phyloP scores from a whole-genome alignment of 345 rosid species.

The Mercurialis annua region DNA sequence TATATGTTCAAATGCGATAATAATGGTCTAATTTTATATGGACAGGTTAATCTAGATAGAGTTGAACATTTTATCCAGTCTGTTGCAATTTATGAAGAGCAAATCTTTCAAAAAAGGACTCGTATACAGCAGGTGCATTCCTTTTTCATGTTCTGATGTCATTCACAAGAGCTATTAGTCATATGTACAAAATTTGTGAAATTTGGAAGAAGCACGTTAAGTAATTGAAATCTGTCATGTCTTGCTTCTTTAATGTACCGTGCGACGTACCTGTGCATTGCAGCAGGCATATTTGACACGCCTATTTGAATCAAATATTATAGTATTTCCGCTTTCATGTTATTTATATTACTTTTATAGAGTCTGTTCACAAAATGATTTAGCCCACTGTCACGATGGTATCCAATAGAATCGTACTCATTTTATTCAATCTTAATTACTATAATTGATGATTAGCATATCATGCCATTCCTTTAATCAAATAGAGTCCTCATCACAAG shows the following conservation, averaged over 20 bases:
- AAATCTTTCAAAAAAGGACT: slow-evolving; percentile 93
- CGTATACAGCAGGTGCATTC: slow-evolving; percentile 74
- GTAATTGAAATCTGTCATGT: not conserved
- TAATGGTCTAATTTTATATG: slow-evolving; percentile 2
- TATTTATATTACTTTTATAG: too few relatives aligned
- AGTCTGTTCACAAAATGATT: not conserved
- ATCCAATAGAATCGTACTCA: not conserved
- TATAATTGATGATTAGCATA: not conserved
- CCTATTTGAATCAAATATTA: too few relatives aligned
- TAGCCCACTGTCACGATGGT: not conserved
- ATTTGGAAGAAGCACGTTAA: not conserved
- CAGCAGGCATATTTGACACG: too few relatives aligned
- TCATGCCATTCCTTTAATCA: not conserved
- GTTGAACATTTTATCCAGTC: slow-evolving; percentile 88
- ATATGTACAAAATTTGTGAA: not conserved
- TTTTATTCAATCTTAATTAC: not conserved
- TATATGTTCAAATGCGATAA: not conserved
- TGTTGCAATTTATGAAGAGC: slow-evolving; percentile 80
- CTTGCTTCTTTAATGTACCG: too few relatives aligned
- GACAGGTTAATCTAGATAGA: slow-evolving; percentile 73
- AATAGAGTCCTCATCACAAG: not conserved
- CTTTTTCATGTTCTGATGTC: not conserved
- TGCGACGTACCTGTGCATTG: too few relatives aligned
- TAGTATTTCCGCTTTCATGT: too few relatives aligned
- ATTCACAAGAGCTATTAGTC: not conserved